Percentiles rank a stretch among this genome's conserved stretches.
Evolutionary conservation across 192 early-diverging fungal genomes (phyloP).

Genomic region (Globomyces pollinis-pini): DNA sequence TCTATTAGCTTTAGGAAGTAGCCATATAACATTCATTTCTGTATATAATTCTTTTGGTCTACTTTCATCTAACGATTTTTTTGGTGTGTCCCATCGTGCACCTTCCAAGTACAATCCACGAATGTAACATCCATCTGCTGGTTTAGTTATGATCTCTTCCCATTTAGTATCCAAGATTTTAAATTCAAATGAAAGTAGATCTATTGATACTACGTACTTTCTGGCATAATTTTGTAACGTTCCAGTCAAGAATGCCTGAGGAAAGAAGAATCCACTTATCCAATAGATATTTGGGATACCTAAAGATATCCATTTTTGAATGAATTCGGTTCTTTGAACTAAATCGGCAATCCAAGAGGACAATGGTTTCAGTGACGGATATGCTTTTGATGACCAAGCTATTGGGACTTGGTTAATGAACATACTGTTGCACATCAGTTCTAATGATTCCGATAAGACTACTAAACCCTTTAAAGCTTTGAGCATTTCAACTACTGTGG

Average conservation of each 20-base stretch:
- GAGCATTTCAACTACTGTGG: conserved; percentile 39
- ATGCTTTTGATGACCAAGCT: conserved; percentile 46
- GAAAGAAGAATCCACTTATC: conserved; percentile 58
- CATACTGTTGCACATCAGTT: conserved; percentile 49
- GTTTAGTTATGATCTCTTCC: conserved; percentile 44
- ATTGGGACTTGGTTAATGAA: conserved; percentile 49
- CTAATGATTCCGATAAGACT: conserved; percentile 48
- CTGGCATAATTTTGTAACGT: conserved; percentile 54
- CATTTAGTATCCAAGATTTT: conserved; percentile 43
- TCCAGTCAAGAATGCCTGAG: conserved; percentile 53
- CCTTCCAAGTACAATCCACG: conserved; percentile 53
- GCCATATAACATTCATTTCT: conserved; percentile 52
- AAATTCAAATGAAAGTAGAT: conserved; percentile 49
- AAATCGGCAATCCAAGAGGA: conserved; percentile 48
- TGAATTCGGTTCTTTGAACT: conserved; percentile 42
- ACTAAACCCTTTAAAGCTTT: conserved; percentile 52
- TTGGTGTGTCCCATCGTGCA: conserved; percentile 45
- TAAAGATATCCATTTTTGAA: conserved; percentile 51
- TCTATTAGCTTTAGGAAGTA: conserved; percentile 47
- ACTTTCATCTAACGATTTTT: conserved; percentile 33
- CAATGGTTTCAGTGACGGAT: conserved; percentile 49
- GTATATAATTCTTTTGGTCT: conserved; percentile 53
- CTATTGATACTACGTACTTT: conserved; percentile 52
- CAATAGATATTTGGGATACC: conserved; percentile 51
- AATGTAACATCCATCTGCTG: conserved; percentile 52